phyloP scores from a whole-genome alignment of 768 basidiomycete genomes.

The Gymnopilus junonius region DNA sequence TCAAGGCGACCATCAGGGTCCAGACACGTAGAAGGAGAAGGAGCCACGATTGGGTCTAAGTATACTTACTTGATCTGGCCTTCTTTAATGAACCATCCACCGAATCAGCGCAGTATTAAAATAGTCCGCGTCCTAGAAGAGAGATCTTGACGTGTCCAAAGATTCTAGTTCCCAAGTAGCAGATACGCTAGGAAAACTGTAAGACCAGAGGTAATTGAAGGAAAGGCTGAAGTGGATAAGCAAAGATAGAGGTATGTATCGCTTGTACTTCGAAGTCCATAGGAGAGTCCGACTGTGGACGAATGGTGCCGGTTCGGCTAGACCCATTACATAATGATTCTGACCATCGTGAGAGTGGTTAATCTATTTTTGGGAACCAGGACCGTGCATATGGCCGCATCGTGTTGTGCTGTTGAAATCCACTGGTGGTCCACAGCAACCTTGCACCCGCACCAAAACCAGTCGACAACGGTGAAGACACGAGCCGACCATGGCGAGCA shows the following conservation, averaged over 20 bases:
- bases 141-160: not conserved
- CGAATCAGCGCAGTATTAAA: not conserved
- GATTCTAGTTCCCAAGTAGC: not conserved
- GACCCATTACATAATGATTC: not conserved
- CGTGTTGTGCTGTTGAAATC: not conserved
- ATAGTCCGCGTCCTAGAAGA: not conserved
- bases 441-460: not conserved
- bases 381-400: not conserved
- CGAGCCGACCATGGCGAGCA: not conserved
- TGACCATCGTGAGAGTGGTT: not conserved
- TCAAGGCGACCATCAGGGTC: no score
- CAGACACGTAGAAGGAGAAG: no score
- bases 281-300: no score
- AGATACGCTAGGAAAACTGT: no score
- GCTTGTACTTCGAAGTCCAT: no score
- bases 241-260: no score
- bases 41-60: not conserved
- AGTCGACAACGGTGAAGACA: not conserved
- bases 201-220: not conserved
- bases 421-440: not conserved
- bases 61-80: not conserved
- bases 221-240: no score
- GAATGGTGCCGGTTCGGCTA: not conserved
- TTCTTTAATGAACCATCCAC: not conserved
- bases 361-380: not conserved